phyloP scores from a whole-genome alignment of 2,329 filamentous ascomycete genomes.

The Cordyceps javanica region DNA sequence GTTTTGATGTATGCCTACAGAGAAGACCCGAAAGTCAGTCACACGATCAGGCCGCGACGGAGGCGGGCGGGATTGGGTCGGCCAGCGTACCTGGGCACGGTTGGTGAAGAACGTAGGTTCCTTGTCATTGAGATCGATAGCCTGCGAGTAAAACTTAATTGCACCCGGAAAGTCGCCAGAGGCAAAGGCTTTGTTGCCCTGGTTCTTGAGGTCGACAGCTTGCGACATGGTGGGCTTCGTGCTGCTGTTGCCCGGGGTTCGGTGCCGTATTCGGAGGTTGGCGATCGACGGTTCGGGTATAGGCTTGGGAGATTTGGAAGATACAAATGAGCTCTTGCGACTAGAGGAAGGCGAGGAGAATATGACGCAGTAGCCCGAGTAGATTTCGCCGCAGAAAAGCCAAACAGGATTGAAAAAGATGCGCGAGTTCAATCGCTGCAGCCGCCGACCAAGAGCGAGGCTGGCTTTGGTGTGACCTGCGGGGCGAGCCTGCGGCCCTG shows the following conservation, averaged over 20 bases:
- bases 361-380: background rate
- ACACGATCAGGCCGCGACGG: conserved; percentile 30
- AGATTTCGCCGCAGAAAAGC: background rate
- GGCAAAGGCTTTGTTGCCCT: conserved; percentile 90
- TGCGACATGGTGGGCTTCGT: conserved; percentile 35
- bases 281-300: background rate
- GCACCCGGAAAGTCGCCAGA: conserved; percentile 80
- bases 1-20: conserved; percentile 85
- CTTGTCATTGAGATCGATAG: conserved; percentile 75
- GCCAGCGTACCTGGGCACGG: conserved; percentile 64
- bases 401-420: background rate
- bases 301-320: background rate
- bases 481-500: conserved; percentile 9
- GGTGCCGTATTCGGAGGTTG: background rate
- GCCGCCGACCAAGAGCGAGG: background rate
- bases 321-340: background rate
- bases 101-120: conserved; percentile 93
- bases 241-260: background rate
- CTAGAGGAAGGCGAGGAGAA: background rate
- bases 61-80: conserved; percentile 16
- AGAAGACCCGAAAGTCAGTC: conserved; percentile 33
- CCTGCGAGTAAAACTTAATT: conserved; percentile 77
- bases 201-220: conserved; percentile 79
- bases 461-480: conserved; percentile 1
- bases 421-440: background rate